Evolutionary conservation across 345 rosid genomes (phyloP).

Genomic region (Citrus maxima): DNA sequence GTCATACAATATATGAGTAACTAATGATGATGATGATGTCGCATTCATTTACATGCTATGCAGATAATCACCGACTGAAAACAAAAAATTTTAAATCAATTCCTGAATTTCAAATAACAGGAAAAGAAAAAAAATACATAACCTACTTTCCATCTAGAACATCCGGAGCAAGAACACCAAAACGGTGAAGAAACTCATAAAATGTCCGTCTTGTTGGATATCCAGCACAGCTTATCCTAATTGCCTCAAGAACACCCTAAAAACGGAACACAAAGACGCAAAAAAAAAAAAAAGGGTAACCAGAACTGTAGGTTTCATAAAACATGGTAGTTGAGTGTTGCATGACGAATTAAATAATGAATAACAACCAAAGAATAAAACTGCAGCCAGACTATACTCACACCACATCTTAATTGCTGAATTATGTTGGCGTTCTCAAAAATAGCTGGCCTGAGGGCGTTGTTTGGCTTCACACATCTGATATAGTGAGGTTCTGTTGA

Average conservation of each 20-base stretch:
- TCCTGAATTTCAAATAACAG: conserved; percentile 1
- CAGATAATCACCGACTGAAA: conserved; percentile 2
- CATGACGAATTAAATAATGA: neutral
- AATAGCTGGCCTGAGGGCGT: conserved; percentile 90
- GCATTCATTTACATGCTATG: neutral
- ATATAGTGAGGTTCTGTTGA: conserved; percentile 99
- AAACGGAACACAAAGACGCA: neutral
- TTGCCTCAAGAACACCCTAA: conserved; percentile 99
- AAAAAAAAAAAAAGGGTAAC: neutral
- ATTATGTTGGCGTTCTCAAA: conserved; percentile 91
- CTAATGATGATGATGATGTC: neutral
- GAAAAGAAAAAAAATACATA: neutral
- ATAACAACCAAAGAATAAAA: conserved; percentile 5
- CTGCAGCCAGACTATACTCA: conserved; percentile 48
- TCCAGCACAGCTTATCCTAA: conserved; percentile 99
- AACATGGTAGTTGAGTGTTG: neutral
- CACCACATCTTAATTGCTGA: conserved; percentile 98
- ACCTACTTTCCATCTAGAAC: conserved; percentile 91
- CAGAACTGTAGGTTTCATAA: conserved; percentile 11
- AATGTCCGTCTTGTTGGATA: conserved; percentile 97
- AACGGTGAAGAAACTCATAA: conserved; percentile 93
- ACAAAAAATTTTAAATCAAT: neutral
- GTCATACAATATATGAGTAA: conserved; percentile 4
- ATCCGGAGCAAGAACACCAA: conserved; percentile 97
- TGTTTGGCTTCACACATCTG: conserved; percentile 99